Evolutionary conservation across 768 basidiomycete genomes (phyloP).

Genomic region (Zangia roseola): DNA sequence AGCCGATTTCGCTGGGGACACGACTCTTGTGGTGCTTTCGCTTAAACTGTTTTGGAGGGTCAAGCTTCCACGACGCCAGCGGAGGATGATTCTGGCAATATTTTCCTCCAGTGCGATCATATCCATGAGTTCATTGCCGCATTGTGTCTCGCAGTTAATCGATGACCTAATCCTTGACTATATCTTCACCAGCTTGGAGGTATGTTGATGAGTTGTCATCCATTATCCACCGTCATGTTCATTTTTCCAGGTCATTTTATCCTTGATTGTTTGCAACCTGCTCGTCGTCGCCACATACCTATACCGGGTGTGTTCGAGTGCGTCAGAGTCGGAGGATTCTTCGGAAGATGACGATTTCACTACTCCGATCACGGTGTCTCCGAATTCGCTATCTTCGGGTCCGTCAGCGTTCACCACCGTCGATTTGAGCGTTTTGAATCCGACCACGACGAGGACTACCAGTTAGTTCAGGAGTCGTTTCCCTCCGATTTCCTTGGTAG

Average conservation of each 20-base stretch:
- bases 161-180: neutral
- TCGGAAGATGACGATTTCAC: slow-evolving; percentile 12
- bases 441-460: neutral
- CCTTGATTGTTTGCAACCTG: slow-evolving; percentile 11
- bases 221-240: neutral
- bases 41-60: slow-evolving; percentile 14
- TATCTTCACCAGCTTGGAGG: slow-evolving; percentile 4
- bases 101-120: slow-evolving; percentile 13
- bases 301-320: neutral
- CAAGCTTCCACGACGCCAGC: slow-evolving; percentile 11
- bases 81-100: slow-evolving; percentile 13
- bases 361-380: neutral
- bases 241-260: neutral
- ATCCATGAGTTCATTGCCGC: slow-evolving; percentile 9
- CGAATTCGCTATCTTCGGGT: too few relatives aligned
- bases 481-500: neutral
- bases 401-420: neutral
- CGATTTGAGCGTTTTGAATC: neutral
- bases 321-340: neutral
- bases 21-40: slow-evolving; percentile 5
- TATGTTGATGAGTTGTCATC: neutral
- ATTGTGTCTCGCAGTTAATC: slow-evolving; percentile 2
- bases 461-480: neutral
- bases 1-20: slow-evolving; percentile 3
- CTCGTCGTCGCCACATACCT: slow-evolving; percentile 4